Percentiles rank a stretch among this genome's conserved stretches.
Conservation (phyloP, 306 rosid genomes). For the Rosa persica region DNA sequence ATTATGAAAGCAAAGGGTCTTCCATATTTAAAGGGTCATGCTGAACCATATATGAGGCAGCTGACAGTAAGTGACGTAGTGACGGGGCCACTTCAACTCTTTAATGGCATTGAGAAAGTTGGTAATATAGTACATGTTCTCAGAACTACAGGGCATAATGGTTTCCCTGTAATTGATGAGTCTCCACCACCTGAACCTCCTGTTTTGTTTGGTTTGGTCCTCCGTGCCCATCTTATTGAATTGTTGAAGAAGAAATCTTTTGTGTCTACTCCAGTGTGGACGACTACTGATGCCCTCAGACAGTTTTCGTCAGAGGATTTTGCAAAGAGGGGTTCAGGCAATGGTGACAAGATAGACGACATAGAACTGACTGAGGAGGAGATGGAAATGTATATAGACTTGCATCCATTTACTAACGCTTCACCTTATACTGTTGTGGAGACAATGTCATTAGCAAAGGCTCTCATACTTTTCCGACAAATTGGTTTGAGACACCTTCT, state of each 20-base stretch:
- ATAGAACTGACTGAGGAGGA: slow-evolving; percentile 65
- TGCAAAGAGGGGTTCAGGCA: slow-evolving; percentile 65
- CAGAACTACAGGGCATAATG: slow-evolving; percentile 64
- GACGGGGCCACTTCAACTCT: slow-evolving; percentile 81
- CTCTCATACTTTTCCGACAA: slow-evolving; percentile 72
- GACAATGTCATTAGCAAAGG: slow-evolving; percentile 91
- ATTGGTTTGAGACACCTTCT: slow-evolving; percentile 88
- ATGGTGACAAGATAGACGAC: slow-evolving; percentile 52
- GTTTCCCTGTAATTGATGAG: slow-evolving; percentile 85
- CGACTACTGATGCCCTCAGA: slow-evolving; percentile 30
- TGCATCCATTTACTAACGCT: slow-evolving; percentile 85
- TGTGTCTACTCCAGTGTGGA: slow-evolving; percentile 35
- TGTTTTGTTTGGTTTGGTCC: slow-evolving; percentile 69
- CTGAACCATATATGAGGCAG: slow-evolving; percentile 92
- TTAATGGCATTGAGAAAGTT: slow-evolving; percentile 83
- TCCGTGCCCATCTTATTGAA: slow-evolving; percentile 72
- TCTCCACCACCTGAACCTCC: slow-evolving; percentile 64
- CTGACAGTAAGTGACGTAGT: slow-evolving; percentile 73
- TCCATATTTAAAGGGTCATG: slow-evolving; percentile 83
- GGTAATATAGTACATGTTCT: slow-evolving; percentile 69
- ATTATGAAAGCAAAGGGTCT: slow-evolving; percentile 95
- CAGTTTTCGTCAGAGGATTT: slow-evolving; percentile 63
- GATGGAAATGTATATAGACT: slow-evolving; percentile 80
- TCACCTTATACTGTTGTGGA: slow-evolving; percentile 93
- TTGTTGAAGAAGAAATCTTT: slow-evolving; percentile 80